Evolutionary conservation across 1,284 basidiomycete genomes (phyloP), one percentile per base, ranked within the genome.

Genomic region (Gomphus bonarii): DNA sequence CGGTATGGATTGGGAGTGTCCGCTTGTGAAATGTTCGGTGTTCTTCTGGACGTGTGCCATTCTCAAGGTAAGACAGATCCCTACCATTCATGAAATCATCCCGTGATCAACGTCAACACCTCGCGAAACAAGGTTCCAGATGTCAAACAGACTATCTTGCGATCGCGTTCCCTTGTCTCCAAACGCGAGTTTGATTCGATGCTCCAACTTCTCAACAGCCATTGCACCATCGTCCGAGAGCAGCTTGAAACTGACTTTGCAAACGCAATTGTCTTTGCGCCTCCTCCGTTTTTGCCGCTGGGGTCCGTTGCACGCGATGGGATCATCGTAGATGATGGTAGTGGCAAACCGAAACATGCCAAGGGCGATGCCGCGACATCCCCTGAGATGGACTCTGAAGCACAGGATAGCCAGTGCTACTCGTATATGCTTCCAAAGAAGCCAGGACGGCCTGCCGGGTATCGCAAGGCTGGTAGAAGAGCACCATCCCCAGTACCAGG

Each of bases 41-140:
- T 57, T 57, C 38, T 57, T 57, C 25, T 57, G 55, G 55, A 50
- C 55, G 9, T 57, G 55, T 43, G 49, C 55, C 25, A 57, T 57
- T 31, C 49, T 57, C 14, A 49, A 57, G 49, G 55, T 51, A 30
- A 38, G 47, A 25, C 22, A 40, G 2, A 31, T 35, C 28, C 18
- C 8, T 43, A 12, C 20, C 22, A 18, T 54, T 28, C 9, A 28
- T 31, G n/a, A 54, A 33, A 18, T n/a, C 18, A 10, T 20, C 30
- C 16, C 14, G 9, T 51, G 20, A 12, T 28, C 33, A 22, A 51
- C 31, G 7, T 7, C 22, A 10, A 18, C n/a, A 44, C 22, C 33
- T 35, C 31, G 18, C 50, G 22, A 10, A 9, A 20, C 12, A 35
- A 57, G 55, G 36, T 57, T 20, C 55, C 55, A 12, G 55, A 57